Base-by-base conservation (phyloP, 495 filamentous ascomycete genomes). In the Extremus antarcticus region DNA sequence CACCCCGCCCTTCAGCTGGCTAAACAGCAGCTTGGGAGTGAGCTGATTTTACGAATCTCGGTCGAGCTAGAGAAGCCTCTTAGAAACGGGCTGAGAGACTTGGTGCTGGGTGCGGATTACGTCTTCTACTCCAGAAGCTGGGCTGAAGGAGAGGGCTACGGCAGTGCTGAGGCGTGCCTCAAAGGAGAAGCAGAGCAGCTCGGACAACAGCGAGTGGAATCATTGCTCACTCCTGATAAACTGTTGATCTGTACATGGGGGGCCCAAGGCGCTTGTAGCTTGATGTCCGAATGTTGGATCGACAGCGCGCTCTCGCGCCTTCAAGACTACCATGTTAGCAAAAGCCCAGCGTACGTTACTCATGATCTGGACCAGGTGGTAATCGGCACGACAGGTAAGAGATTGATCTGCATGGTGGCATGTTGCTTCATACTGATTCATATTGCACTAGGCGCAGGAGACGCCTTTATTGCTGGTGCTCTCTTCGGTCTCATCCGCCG, bases 121-220 rank as follows among this genome's bases (percentile, higher is more conserved):
- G 46, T 48, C 46, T 48, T 48, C 46, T 48, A 48, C 23, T 48
- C 46, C 3, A 48, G 24, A 48, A 25, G 9, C 17, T 48, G 46
- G 46, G 46, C 46, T 3, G 21, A 20, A 10, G 46, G 20, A 24
- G 21, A 48, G 25, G 46, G 46, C 20, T 48, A 48, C 24, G 17
- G 3, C 3, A 48, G 21, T 25, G 46, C 46, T 21, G 21, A 48
- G 17, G 23, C 9, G 3, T 48, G 46, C 20, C 23, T 48, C 4
- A 25, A 48, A 23, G 21, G 7, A 15, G 13, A 45, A 45, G 41
- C 41, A 45, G 41, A 45, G 13, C 29, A 7, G 7, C 13, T 35
- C 4, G 7, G 13, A 13, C 29, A 35, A 35, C 29, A 35, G n/a
- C 13, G 29, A 35, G 29, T 35, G 4, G 13, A 4, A 35, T 35